Conservation (phyloP, 2,329 filamentous ascomycete species). For the Rutstroemia sydowiana region DNA sequence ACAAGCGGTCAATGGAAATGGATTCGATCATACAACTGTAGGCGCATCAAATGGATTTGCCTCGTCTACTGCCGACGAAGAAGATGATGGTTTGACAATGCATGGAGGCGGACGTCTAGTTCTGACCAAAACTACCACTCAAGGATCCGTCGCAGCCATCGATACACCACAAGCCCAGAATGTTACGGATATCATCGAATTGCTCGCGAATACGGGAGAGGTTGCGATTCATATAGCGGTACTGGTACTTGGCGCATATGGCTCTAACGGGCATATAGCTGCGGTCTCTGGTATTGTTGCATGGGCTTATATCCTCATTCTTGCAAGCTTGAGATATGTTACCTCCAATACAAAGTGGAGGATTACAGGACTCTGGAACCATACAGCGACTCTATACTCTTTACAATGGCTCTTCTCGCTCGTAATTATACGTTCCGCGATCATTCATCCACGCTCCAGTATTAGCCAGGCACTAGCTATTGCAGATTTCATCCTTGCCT, state of each 20-base stretch:
- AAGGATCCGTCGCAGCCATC: conserved; percentile 59
- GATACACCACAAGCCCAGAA: conserved; percentile 70
- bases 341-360: conserved; percentile 57
- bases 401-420: conserved; percentile 73
- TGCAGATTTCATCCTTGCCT: conserved; percentile 66
- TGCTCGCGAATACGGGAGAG: conserved; percentile 64
- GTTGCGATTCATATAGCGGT: conserved; percentile 61
- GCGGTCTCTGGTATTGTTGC: conserved; percentile 60
- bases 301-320: conserved; percentile 74
- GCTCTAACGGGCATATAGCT: conserved; percentile 48
- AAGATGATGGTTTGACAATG: conserved; percentile 50
- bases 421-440: conserved; percentile 73
- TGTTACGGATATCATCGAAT: conserved; percentile 64
- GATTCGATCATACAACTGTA: background rate
- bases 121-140: conserved; percentile 53
- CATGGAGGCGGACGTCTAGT: conserved; percentile 50
- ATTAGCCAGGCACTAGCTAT: conserved; percentile 59
- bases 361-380: conserved; percentile 78
- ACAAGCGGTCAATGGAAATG: conserved; percentile 23
- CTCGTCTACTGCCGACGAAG: conserved; percentile 38
- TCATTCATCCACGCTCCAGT: conserved; percentile 67
- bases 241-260: conserved; percentile 54
- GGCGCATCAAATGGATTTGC: conserved; percentile 18
- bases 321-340: conserved; percentile 66
- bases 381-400: conserved; percentile 79